Base-by-base conservation (phyloP, 148 eudicot species). In the Rhododendron kiyosumense region DNA sequence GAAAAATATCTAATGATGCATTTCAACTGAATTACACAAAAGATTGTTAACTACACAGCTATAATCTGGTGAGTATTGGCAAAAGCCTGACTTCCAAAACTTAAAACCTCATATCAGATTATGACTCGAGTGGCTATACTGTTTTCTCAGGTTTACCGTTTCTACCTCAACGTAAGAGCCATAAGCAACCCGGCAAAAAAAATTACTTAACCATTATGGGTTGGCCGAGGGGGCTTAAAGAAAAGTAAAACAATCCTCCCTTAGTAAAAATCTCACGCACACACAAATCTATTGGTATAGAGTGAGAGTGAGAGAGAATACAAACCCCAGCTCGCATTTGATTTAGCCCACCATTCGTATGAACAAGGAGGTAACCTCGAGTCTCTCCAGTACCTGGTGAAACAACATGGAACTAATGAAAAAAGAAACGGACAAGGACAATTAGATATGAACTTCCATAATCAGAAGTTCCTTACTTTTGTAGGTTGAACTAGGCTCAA, bases 321-420 rank as follows among this genome's bases (percentile, higher is more conserved):
- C 92, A 54, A 20, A 96, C 99, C 96, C 99, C 99, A 77, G 98
- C 97, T 85, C 99, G 94, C 99, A 96, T 96, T 91, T 96, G 99
- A 90, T 96, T 96, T 78, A 96, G 97, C 75, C 99, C 99, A 14
- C 99, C 99, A 93, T 96, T 96, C 85, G 98, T 88, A 87, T 96
- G 93, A 83, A 96, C 99, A 90, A 96, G 94, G 84, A 96, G 94
- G 92, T 93, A 96, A 32, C 96, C 92, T 38, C 81, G 88, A 52
- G 97, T 89, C 82, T 92, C 98, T 82, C 69, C 84, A 46, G 94
- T 90, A 83, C 88, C 99, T 96, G 97, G 86, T 13, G 67, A 85
- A 78, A 65, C 61, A 41, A 63, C 14, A 59, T 69, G 77, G 76
- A 81, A 48, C n/a, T 11, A 77, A 85, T 26, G 75, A 75, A 84